Percentiles rank a stretch among this genome's conserved stretches.
Conservation (phyloP, 257 asterid genomes). For the Perilla frutescens region DNA sequence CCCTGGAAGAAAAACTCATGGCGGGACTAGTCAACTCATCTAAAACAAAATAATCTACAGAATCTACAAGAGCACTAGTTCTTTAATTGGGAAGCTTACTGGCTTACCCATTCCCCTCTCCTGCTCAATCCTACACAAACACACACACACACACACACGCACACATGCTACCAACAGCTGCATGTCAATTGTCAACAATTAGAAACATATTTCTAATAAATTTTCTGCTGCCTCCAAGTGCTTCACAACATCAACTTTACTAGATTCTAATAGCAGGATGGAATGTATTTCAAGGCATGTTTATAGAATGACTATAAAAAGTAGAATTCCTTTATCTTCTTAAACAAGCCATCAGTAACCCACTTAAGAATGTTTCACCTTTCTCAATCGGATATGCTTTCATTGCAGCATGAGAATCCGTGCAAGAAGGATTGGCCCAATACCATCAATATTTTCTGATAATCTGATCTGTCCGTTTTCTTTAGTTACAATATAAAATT, state of each 20-base stretch:
- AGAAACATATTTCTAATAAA: neutral
- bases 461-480: neutral
- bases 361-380: conserved; percentile 1
- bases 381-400: neutral
- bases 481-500: neutral
- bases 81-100: neutral
- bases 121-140: neutral
- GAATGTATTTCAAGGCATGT: neutral
- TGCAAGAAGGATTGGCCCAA: too few relatives aligned
- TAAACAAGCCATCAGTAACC: neutral
- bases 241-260: too few relatives aligned
- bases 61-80: neutral
- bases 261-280: too few relatives aligned
- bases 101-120: too few relatives aligned
- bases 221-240: neutral
- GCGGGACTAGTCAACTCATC: neutral
- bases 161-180: neutral
- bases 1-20: neutral
- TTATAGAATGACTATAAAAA: neutral
- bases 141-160: neutral
- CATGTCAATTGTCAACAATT: neutral
- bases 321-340: neutral
- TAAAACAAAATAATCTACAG: neutral
- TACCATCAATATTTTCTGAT: neutral
- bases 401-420: neutral